Evolutionary conservation across 306 rosid genomes (phyloP).

Genomic region (Acacia acuminata): DNA sequence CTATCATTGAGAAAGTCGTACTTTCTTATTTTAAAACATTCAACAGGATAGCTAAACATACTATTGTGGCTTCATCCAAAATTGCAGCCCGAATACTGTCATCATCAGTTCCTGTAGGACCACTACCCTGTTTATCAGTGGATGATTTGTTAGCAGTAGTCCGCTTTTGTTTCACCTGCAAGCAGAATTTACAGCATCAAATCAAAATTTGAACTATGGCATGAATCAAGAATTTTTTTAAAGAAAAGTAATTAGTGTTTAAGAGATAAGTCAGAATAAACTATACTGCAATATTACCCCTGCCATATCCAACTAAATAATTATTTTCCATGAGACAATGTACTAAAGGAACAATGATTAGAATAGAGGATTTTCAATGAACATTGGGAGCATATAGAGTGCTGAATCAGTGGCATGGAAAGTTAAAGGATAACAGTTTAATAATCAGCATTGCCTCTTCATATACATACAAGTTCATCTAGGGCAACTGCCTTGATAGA

Average conservation of each 20-base stretch:
- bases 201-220: conserved; percentile 10
- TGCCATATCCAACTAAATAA: conserved; percentile 17
- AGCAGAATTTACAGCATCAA: conserved; percentile 30
- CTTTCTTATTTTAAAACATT: conserved; percentile 2
- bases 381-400: neutral
- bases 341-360: conserved; percentile 3
- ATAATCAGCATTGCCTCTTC: conserved; percentile 15
- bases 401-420: conserved; percentile 13
- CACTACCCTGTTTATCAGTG: conserved; percentile 56
- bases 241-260: neutral
- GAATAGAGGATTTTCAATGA: conserved; percentile 17
- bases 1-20: conserved; percentile 26
- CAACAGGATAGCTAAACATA: conserved; percentile 42
- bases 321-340: neutral
- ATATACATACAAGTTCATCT: conserved; percentile 76
- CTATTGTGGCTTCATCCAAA: conserved; percentile 90
- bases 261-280: neutral
- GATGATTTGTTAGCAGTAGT: conserved; percentile 47
- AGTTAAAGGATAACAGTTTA: conserved; percentile 12
- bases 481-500: conserved; percentile 82
- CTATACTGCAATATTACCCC: conserved; percentile 22
- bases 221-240: neutral
- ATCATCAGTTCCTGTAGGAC: conserved; percentile 63
- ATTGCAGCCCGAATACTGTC: conserved; percentile 71
- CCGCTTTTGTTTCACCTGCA: conserved; percentile 70